Evolutionary conservation across 2,329 filamentous ascomycete species (phyloP), one percentile per base, ranked within the genome.

Genomic region (Sporothrix phasma): DNA sequence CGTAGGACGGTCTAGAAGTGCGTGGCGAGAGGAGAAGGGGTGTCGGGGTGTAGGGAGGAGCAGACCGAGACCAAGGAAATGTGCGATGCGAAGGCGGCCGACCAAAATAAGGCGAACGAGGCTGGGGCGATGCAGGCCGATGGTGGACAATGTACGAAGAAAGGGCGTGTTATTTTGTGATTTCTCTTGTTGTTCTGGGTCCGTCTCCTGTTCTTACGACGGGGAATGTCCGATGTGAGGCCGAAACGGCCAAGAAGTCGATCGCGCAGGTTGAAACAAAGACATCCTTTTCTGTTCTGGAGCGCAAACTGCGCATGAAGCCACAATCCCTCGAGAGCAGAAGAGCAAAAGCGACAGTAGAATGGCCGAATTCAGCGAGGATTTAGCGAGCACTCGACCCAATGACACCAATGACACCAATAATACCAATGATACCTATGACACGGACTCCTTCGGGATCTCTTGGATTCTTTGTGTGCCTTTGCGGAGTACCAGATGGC

Each of bases 311-410:
- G n/a, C n/a, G n/a, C n/a, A n/a, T n/a, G n/a, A n/a, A n/a, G n/a
- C n/a, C n/a, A n/a, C n/a, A n/a, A n/a, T n/a, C n/a, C n/a, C n/a
- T n/a, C n/a, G n/a, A n/a, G n/a, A n/a, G n/a, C n/a, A n/a, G n/a
- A 15, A 10, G 8, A 47, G 5, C 13, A 37, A 15, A 43, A 5
- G 7, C 15, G 13, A 58, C 41, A 58, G 6, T 5, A 56, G 2
- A 37, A 11, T 24, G 51, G 15, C 59, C 26, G 31, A 41, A 61
- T 61, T 61, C 59, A 61, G 59, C 59, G 59, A 61, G 59, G 59
- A 61, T 41, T 61, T 61, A 61, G 59, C 59, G 59, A 61, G 29
- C 51, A 2, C 17, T n/a, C 19, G 5, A 19, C 5, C 54, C 54
- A 56, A 56, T 8, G 15, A 39, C 51, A 39, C 51, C n/a, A n/a